These are phyloP conservation scores for Sordariomycetes sp. DNA, from an alignment of 2,329 filamentous ascomycete genomes.

Conservation along the genomic window DNA sequence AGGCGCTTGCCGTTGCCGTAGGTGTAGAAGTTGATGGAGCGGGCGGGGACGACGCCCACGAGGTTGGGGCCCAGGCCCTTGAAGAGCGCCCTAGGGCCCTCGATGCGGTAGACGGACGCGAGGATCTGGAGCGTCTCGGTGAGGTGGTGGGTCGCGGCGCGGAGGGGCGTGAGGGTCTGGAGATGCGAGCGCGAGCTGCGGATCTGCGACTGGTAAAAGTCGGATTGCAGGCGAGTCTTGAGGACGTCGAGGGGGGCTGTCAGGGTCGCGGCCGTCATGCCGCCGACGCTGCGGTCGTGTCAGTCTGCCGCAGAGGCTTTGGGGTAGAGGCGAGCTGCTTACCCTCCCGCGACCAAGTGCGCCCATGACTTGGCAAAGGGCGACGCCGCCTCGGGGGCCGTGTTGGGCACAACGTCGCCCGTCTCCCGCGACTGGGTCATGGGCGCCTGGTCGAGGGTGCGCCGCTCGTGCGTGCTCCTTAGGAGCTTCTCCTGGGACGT, in stretches of 20 bases:
- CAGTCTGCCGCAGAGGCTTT: constrained; percentile 4
- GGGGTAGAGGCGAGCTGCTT: constrained; percentile 16
- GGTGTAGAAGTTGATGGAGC: constrained; percentile 86
- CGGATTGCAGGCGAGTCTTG: constrained; percentile 85
- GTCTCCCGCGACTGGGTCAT: constrained; percentile 44
- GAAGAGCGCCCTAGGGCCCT: constrained; percentile 81
- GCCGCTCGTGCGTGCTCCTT: constrained; percentile 17
- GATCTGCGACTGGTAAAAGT: constrained; percentile 78
- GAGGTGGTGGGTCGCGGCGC: constrained; percentile 60
- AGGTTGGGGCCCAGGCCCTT: constrained; percentile 88
- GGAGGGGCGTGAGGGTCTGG: constrained; percentile 45
- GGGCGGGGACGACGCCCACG: constrained; percentile 76
- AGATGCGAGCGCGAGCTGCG: constrained; percentile 45
- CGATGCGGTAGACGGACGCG: constrained; percentile 61
- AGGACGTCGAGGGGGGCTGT: constrained; percentile 89
- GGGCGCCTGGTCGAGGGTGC: constrained; percentile 9
- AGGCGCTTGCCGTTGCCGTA: constrained; percentile 86
- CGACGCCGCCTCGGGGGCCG: constrained; percentile 27
- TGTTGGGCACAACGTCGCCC: constrained; percentile 25
- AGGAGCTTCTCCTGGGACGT: constrained; percentile 14
- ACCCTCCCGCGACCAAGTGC: constrained; percentile 87
- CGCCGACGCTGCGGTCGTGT: constrained; percentile 50
- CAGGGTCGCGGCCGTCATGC: constrained; percentile 85
- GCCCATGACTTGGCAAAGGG: constrained; percentile 71
- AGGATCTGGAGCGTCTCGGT: constrained; percentile 80